Percentiles rank a stretch among this genome's conserved stretches.
These are phyloP conservation scores for Solanum infundibuliforme DNA, from an alignment of 257 asterid genomes.

Conservation along the genomic window DNA sequence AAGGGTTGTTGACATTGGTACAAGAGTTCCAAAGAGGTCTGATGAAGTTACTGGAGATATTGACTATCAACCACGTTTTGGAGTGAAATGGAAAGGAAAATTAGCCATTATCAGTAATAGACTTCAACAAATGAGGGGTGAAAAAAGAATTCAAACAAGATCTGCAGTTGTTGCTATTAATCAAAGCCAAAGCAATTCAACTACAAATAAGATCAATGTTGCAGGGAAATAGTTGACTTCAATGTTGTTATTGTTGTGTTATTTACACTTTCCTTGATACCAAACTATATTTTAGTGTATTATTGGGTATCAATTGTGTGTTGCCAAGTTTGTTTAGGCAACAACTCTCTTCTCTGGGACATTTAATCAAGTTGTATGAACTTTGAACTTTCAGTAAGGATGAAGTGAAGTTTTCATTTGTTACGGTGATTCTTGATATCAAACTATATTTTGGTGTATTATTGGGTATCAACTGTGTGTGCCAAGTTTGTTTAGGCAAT, in stretches of 20 bases:
- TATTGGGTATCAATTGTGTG: no score
- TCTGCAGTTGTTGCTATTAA: no score
- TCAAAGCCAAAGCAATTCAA: background rate
- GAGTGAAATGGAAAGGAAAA: background rate
- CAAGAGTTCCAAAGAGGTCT: background rate
- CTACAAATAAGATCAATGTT: no score
- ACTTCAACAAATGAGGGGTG: background rate
- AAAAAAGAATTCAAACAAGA: background rate
- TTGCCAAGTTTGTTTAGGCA: no score
- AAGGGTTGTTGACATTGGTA: background rate
- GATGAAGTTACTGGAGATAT: background rate
- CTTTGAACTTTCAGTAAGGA: no score
- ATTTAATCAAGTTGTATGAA: no score
- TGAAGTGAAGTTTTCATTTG: no score
- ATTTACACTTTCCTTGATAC: background rate
- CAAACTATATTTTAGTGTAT: no score
- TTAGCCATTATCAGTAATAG: no score
- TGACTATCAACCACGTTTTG: background rate
- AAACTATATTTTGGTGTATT: background rate
- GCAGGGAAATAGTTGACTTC: no score
- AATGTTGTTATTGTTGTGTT: background rate
- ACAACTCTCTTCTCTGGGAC: no score
- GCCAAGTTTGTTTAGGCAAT: background rate
- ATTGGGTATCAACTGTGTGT: background rate
- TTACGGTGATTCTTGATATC: no score